A percentile compares a stretch with the other conserved stretches of the same genome.
Evolutionary conservation across 2,329 filamentous ascomycete species (phyloP).

Genomic region (Pezicula neosporulosa): DNA sequence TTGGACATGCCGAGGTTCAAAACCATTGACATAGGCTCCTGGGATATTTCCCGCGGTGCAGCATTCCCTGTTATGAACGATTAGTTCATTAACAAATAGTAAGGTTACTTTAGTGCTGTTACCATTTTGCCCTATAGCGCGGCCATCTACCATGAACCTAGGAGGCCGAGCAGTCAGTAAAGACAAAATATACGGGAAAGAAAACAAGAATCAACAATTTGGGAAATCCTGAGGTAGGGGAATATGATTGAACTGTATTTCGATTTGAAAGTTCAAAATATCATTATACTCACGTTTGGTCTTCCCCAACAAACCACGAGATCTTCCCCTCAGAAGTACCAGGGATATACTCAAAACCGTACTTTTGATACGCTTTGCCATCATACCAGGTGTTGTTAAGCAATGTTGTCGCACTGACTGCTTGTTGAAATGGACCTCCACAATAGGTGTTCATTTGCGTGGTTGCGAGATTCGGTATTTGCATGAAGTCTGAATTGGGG

Average conservation of each 20-base stretch:
- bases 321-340: slow-evolving; percentile 40
- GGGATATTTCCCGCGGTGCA: slow-evolving; percentile 40
- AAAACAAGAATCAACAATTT: no score
- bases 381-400: slow-evolving; percentile 55
- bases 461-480: slow-evolving; percentile 43
- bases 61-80: slow-evolving; percentile 35
- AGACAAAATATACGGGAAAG: no score
- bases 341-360: slow-evolving; percentile 51
- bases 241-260: no score
- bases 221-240: no score
- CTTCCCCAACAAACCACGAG: slow-evolving; percentile 48
- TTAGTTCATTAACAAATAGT: no score
- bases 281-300: slow-evolving; percentile 30
- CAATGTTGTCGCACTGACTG: slow-evolving; percentile 49
- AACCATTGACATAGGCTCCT: slow-evolving; percentile 51
- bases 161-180: not conserved
- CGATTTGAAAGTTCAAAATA: no score
- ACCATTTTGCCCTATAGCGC: slow-evolving; percentile 47
- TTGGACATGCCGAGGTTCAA: slow-evolving; percentile 49
- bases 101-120: no score
- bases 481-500: slow-evolving; percentile 48
- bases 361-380: slow-evolving; percentile 49
- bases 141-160: slow-evolving; percentile 44
- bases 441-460: slow-evolving; percentile 48
- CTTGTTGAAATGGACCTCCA: slow-evolving; percentile 52